A percentile compares a stretch with the other conserved stretches of the same genome.
phyloP scores from a whole-genome alignment of 495 filamentous ascomycete species.

The Aspergillus coremiiformis region DNA sequence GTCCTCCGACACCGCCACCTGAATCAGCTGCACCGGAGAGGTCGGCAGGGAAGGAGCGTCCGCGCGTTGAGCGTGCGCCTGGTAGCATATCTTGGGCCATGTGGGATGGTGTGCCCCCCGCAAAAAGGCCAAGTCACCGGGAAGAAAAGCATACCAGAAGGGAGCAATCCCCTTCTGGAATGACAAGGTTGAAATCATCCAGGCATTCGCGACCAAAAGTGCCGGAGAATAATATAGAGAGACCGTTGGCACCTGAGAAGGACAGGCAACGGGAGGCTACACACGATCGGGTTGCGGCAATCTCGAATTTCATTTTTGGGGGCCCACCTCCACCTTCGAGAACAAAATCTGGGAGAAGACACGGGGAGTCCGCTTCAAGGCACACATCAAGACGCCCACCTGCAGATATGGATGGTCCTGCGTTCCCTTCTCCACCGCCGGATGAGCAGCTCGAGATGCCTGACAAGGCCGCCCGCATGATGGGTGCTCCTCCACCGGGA shows the following conservation, averaged over 20 bases:
- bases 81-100: slow-evolving; percentile 50
- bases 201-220: slow-evolving; percentile 34
- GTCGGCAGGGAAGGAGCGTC: slow-evolving; percentile 51
- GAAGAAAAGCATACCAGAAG: slow-evolving; percentile 25
- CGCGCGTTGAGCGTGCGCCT: slow-evolving; percentile 45
- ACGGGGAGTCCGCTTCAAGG: slow-evolving; percentile 31
- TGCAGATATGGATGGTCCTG: slow-evolving; percentile 41
- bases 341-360: slow-evolving; percentile 42
- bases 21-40: slow-evolving; percentile 40
- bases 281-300: slow-evolving; percentile 42
- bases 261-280: slow-evolving; percentile 35
- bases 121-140: slow-evolving; percentile 43
- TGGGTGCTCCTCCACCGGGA: slow-evolving; percentile 42
- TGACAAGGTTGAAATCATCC: slow-evolving; percentile 45
- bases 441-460: slow-evolving; percentile 42
- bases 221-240: slow-evolving; percentile 44
- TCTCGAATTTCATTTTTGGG: slow-evolving; percentile 47
- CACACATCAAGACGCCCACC: slow-evolving; percentile 42
- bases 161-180: slow-evolving; percentile 22
- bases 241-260: slow-evolving; percentile 47
- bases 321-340: slow-evolving; percentile 40
- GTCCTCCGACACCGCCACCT: slow-evolving; percentile 48
- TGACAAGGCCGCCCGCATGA: slow-evolving; percentile 53
- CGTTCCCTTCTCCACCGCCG: slow-evolving; percentile 46
- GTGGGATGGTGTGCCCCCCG: slow-evolving; percentile 46